Percentiles rank a stretch among this genome's conserved stretches.
phyloP scores from a whole-genome alignment of 495 filamentous ascomycete genomes.

The Xylaria scruposa region DNA sequence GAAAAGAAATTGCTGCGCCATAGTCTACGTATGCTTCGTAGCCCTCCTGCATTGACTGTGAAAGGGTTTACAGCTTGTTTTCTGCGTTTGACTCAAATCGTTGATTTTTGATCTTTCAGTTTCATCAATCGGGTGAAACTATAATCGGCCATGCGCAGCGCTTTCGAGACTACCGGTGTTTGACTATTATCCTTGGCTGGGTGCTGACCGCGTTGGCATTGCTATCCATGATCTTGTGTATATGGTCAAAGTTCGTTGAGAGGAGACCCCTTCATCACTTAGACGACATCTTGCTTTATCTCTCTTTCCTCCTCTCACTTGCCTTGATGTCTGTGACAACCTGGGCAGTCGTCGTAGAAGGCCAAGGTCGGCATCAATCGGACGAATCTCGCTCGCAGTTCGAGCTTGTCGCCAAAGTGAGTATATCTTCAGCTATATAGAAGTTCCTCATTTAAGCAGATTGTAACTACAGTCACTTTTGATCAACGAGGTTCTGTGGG shows the following conservation, averaged over 20 bases:
- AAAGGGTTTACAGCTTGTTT: too few species aligned
- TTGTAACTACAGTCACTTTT: neutral
- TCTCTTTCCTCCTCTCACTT: neutral
- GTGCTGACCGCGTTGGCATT: conserved; percentile 1
- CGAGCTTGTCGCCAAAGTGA: conserved; percentile 10
- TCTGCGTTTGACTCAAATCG: neutral
- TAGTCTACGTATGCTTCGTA: neutral
- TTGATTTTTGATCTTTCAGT: neutral
- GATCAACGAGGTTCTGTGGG: conserved; percentile 15
- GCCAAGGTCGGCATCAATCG: conserved; percentile 11
- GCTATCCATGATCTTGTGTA: neutral
- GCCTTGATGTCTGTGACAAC: conserved; percentile 8
- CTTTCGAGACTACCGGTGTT: neutral
- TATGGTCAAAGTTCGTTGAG: neutral
- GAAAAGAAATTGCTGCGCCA: neutral
- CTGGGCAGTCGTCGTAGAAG: conserved; percentile 15
- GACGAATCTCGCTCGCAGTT: conserved; percentile 9
- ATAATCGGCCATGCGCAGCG: neutral
- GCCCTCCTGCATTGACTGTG: too few species aligned
- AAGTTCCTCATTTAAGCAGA: neutral
- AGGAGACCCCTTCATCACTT: neutral
- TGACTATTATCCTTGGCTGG: conserved; percentile 18
- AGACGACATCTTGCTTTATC: conserved; percentile 6
- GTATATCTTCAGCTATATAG: neutral
- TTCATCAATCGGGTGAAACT: neutral